A percentile compares a stretch with the other conserved stretches of the same genome.
These are phyloP conservation scores for Fonsecaea nubica DNA, from an alignment of 2,329 filamentous ascomycete species.

Conservation along the genomic window DNA sequence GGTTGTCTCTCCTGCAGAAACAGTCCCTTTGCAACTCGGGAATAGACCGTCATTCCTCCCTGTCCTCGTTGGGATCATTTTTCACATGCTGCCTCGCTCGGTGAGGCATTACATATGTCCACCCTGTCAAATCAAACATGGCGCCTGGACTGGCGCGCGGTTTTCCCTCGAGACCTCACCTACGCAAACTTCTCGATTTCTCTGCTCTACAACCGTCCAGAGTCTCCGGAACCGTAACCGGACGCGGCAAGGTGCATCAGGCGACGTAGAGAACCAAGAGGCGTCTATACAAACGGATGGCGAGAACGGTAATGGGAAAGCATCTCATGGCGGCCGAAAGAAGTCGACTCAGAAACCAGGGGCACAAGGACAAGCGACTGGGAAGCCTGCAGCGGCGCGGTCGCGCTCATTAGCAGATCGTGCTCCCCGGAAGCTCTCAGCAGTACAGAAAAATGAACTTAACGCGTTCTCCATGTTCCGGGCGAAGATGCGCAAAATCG, in stretches of 20 bases:
- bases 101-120: slow-evolving; percentile 29
- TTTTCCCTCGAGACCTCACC: neutral
- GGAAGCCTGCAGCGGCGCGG: neutral
- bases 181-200: neutral
- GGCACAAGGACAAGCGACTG: neutral
- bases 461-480: neutral
- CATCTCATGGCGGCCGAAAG: neutral
- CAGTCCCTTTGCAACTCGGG: neutral
- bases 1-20: neutral
- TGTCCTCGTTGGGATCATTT: slow-evolving; percentile 1
- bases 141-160: slow-evolving; percentile 1
- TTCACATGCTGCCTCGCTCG: slow-evolving; percentile 31
- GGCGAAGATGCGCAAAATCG: slow-evolving; percentile 4
- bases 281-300: neutral
- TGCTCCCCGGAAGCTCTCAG: neutral
- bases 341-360: neutral
- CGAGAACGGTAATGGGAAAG: neutral
- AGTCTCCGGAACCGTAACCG: slow-evolving; percentile 5
- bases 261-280: neutral
- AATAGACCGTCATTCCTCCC: neutral
- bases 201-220: neutral
- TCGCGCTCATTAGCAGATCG: neutral
- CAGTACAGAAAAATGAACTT: slow-evolving; percentile 7
- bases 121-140: slow-evolving; percentile 24
- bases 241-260: neutral